Evolutionary conservation across 176 grass and related monocot genomes (phyloP).

Genomic region (Triticum aestivum): DNA sequence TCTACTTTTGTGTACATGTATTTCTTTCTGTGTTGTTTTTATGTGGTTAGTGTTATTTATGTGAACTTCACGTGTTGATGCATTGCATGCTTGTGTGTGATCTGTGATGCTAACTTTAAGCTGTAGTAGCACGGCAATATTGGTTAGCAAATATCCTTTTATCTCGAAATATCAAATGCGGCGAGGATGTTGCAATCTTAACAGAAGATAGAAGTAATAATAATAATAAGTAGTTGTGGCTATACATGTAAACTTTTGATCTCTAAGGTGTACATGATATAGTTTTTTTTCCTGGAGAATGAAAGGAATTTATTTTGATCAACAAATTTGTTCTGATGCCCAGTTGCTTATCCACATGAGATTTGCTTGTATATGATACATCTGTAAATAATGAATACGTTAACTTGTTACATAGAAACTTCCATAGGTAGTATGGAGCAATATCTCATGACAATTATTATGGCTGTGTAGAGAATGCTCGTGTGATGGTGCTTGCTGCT

Average conservation of each 20-base stretch:
- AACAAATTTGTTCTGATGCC: background rate
- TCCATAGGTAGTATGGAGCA: background rate
- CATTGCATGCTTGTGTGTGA: background rate
- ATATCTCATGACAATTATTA: background rate
- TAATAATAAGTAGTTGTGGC: background rate
- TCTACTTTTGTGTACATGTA: background rate
- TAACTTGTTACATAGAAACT: background rate
- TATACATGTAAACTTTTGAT: background rate
- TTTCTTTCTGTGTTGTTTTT: background rate
- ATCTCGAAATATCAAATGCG: background rate
- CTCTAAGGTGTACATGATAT: background rate
- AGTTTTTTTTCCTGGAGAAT: background rate
- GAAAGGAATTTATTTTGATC: background rate
- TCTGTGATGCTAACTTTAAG: background rate
- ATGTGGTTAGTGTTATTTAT: background rate
- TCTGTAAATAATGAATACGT: background rate
- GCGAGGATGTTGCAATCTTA: background rate
- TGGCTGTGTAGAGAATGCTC: constrained; percentile 70
- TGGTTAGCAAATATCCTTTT: background rate
- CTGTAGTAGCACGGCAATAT: background rate
- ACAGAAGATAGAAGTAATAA: background rate
- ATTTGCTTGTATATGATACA: background rate
- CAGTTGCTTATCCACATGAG: background rate
- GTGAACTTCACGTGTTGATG: background rate
- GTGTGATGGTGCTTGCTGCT: constrained; percentile 98